Evolutionary conservation across 2,329 filamentous ascomycete genomes (phyloP).

Genomic region (Xylariaceae sp.): DNA sequence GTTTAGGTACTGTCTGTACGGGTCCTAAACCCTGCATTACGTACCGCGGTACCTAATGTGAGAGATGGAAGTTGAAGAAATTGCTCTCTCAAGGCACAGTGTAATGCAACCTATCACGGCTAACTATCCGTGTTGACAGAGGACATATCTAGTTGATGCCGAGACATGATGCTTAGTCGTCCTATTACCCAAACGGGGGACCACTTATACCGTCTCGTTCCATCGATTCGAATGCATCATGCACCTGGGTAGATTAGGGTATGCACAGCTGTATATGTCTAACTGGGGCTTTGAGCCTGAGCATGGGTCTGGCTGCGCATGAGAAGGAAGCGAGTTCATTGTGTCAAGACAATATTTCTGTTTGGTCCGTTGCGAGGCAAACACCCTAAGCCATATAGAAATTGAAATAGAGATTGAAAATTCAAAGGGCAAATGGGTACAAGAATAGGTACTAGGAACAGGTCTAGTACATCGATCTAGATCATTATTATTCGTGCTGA

Average conservation of each 20-base stretch:
- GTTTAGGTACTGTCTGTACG: too few species aligned
- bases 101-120: conserved; percentile 16
- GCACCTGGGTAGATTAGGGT: conserved; percentile 15
- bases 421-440: background rate
- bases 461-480: too few species aligned
- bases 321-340: conserved; percentile 8
- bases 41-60: background rate
- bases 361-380: too few species aligned
- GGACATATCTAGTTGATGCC: background rate
- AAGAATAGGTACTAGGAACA: too few species aligned
- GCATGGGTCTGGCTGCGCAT: background rate
- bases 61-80: background rate
- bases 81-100: background rate
- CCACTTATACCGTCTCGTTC: background rate
- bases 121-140: background rate
- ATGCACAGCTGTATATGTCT: conserved; percentile 9
- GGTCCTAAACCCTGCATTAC: too few species aligned
- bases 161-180: conserved; percentile 7
- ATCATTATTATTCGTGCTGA: too few species aligned
- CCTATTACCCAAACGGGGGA: background rate
- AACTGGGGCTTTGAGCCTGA: conserved; percentile 9
- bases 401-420: background rate
- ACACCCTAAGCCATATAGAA: too few species aligned
- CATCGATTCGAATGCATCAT: conserved; percentile 16
- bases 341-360: background rate